A percentile compares a stretch with the other conserved stretches of the same genome.
Evolutionary conservation across 805 yeast genomes (phyloP).

Genomic region (Starmerella lactis-condensi): DNA sequence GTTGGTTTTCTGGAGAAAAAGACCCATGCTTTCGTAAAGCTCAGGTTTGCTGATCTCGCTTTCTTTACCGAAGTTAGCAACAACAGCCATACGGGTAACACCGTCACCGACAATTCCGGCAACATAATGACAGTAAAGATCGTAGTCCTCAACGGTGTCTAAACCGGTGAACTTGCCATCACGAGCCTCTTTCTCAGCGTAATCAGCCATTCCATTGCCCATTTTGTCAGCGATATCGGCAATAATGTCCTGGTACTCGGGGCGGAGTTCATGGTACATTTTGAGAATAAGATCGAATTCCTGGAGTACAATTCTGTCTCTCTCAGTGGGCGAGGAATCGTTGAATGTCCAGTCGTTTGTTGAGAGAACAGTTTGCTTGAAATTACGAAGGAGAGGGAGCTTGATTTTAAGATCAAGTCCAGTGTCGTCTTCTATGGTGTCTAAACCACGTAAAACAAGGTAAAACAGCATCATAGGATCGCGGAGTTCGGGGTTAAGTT

Average conservation of each 20-base stretch:
- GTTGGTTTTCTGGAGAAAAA: slow-evolving; percentile 86
- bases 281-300: slow-evolving; percentile 52
- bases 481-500: slow-evolving; percentile 75
- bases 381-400: slow-evolving; percentile 52
- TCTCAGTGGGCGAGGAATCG: slow-evolving; percentile 53
- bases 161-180: slow-evolving; percentile 61
- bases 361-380: slow-evolving; percentile 39
- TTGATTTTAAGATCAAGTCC: slow-evolving; percentile 53
- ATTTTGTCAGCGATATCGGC: slow-evolving; percentile 59
- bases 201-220: slow-evolving; percentile 98
- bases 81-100: slow-evolving; percentile 58
- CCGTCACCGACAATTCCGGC: slow-evolving; percentile 98
- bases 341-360: slow-evolving; percentile 63
- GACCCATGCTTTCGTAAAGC: slow-evolving; percentile 74
- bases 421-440: slow-evolving; percentile 94
- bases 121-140: slow-evolving; percentile 86
- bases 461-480: slow-evolving; percentile 67
- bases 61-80: slow-evolving; percentile 50
- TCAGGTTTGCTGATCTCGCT: slow-evolving; percentile 35
- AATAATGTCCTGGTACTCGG: slow-evolving; percentile 61
- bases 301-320: slow-evolving; percentile 63
- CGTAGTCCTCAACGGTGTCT: slow-evolving; percentile 59
- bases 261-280: slow-evolving; percentile 56
- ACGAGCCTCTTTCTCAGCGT: slow-evolving; percentile 41
- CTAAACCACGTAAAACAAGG: slow-evolving; percentile 71